Evolutionary conservation across 345 rosid species (phyloP).

Genomic region (Garcia nutans): DNA sequence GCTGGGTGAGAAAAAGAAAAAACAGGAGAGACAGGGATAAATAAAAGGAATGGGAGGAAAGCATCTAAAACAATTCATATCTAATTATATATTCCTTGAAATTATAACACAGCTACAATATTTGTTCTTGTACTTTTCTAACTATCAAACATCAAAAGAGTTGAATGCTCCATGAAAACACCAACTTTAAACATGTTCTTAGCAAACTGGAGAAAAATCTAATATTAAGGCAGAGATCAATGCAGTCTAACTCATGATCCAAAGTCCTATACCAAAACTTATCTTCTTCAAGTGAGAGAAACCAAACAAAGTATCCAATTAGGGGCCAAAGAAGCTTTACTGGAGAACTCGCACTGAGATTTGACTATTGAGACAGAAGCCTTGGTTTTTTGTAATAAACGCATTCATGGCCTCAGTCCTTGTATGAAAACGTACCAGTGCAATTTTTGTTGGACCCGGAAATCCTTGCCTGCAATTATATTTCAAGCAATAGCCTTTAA

Average conservation of each 20-base stretch:
- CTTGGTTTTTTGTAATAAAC: conserved; percentile 53
- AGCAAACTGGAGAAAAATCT: background rate
- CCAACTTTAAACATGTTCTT: background rate
- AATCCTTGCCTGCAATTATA: conserved; percentile 37
- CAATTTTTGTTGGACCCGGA: conserved; percentile 36
- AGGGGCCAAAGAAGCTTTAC: conserved; percentile 22
- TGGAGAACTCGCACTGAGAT: conserved; percentile 65
- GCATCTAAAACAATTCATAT: no score
- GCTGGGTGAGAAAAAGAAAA: no score
- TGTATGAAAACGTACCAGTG: conserved; percentile 49
- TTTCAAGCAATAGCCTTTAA: background rate
- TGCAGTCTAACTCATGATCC: background rate
- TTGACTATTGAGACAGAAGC: conserved; percentile 60
- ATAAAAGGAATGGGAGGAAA: no score
- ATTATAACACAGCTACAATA: background rate
- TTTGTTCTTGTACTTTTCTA: background rate
- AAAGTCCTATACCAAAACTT: background rate
- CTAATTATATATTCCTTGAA: background rate
- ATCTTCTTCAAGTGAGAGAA: background rate
- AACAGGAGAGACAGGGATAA: no score
- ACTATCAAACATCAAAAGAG: background rate
- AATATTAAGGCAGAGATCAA: background rate
- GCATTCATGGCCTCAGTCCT: conserved; percentile 64
- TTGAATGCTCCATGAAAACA: background rate
- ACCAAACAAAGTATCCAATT: background rate